Evolutionary conservation across 1,284 basidiomycete species (phyloP).

Genomic region (Cryptococcus jaspeensis): DNA sequence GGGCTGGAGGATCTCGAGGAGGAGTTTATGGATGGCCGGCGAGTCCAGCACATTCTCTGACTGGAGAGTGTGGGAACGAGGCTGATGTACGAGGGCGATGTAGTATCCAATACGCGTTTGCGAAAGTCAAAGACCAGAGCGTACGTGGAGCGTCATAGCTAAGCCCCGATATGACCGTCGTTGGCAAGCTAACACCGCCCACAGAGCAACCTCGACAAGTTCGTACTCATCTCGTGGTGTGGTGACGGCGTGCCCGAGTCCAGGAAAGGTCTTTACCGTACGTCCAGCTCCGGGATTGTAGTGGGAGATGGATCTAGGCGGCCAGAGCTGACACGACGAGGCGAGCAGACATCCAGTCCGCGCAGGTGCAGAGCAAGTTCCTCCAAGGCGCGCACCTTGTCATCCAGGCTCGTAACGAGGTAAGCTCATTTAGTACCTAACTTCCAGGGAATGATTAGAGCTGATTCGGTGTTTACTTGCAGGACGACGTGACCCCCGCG

Average conservation of each 20-base stretch:
- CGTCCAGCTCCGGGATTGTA: conserved; percentile 20
- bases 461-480: too few relatives aligned
- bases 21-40: conserved; percentile 92
- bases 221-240: conserved; percentile 88
- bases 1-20: conserved; percentile 89
- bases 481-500: conserved; percentile 76
- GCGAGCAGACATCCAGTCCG: conserved; percentile 67
- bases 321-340: not conserved
- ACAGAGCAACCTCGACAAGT: conserved; percentile 83
- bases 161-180: conserved; percentile 8
- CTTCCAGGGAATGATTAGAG: too few relatives aligned
- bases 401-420: conserved; percentile 88
- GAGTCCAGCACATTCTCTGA: conserved; percentile 25
- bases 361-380: conserved; percentile 71
- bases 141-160: conserved; percentile 54
- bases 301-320: too few relatives aligned
- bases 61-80: not conserved
- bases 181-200: not conserved
- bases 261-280: conserved; percentile 86
- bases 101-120: conserved; percentile 94
- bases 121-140: conserved; percentile 80
- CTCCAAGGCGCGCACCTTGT: conserved; percentile 84
- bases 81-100: not conserved
- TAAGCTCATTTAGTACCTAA: too few relatives aligned
- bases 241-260: conserved; percentile 92